Percentiles rank a stretch among this genome's conserved stretches.
phyloP scores from a whole-genome alignment of 129 eudicot genomes.

The Helianthus tuberosus region DNA sequence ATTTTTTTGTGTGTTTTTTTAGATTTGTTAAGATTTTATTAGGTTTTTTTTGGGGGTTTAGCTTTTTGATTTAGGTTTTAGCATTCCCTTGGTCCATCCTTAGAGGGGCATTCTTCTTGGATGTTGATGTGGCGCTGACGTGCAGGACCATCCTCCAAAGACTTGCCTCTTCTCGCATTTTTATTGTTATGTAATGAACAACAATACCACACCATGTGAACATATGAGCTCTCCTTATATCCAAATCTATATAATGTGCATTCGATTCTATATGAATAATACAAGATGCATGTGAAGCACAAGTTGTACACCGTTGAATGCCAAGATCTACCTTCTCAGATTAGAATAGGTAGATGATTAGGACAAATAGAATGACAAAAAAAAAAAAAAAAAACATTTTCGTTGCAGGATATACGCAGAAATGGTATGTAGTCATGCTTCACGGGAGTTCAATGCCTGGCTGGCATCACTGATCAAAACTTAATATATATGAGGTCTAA shows the following conservation, averaged over 20 bases:
- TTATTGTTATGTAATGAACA: no score
- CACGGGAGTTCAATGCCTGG: slow-evolving; percentile 37
- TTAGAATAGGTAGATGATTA: slow-evolving; percentile 14
- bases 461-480: slow-evolving; percentile 30
- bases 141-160: no score
- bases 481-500: slow-evolving; percentile 22
- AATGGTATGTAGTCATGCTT: not conserved
- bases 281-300: slow-evolving; percentile 12
- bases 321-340: slow-evolving; percentile 15
- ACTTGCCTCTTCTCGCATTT: no score
- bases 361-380: slow-evolving; percentile 21
- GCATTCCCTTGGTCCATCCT: no score
- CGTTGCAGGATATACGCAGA: slow-evolving; percentile 19
- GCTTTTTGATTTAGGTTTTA: no score
- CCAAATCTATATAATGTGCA: not conserved
- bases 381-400: not conserved
- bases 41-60: no score
- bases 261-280: not conserved
- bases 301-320: slow-evolving; percentile 8
- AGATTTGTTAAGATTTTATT: no score
- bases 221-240: no score
- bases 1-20: no score
- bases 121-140: no score
- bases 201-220: no score
- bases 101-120: no score